Percentiles rank a stretch among this genome's conserved stretches.
phyloP scores from a whole-genome alignment of 768 basidiomycete genomes.

The Suillus decipiens region DNA sequence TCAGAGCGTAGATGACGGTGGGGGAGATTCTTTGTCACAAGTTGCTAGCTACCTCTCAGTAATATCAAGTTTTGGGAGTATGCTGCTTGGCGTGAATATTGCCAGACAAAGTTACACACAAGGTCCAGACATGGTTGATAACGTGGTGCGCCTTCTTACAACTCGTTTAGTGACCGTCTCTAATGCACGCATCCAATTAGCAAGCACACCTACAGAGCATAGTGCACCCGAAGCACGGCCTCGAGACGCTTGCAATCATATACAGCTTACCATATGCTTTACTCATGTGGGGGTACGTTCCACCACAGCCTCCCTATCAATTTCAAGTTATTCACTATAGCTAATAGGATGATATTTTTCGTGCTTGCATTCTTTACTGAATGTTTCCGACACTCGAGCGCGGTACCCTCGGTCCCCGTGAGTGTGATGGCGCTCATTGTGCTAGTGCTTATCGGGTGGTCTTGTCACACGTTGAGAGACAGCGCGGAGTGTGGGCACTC shows the following conservation, averaged over 20 bases:
- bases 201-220: conserved; percentile 10
- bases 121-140: conserved; percentile 34
- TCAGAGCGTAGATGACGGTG: too few relatives aligned
- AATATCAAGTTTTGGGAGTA: too few relatives aligned
- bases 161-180: neutral
- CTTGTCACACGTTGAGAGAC: neutral
- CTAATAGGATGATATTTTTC: conserved; percentile 13
- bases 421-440: conserved; percentile 15
- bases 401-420: too few relatives aligned
- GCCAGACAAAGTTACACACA: conserved; percentile 43
- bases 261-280: conserved; percentile 53
- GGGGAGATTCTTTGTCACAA: conserved; percentile 18
- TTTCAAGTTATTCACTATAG: neutral
- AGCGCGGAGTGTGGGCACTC: neutral
- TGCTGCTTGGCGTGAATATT: too few relatives aligned
- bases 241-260: conserved; percentile 46
- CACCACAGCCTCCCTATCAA: neutral
- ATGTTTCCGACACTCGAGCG: too few relatives aligned
- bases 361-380: conserved; percentile 2
- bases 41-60: conserved; percentile 44
- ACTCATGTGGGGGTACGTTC: conserved; percentile 53
- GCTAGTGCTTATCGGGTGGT: conserved; percentile 31
- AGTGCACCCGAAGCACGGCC: conserved; percentile 29
- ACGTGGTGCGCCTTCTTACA: conserved; percentile 35
- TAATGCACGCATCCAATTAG: neutral